Evolutionary conservation across 805 yeast genomes (phyloP).

Genomic region (Candida michaelii): DNA sequence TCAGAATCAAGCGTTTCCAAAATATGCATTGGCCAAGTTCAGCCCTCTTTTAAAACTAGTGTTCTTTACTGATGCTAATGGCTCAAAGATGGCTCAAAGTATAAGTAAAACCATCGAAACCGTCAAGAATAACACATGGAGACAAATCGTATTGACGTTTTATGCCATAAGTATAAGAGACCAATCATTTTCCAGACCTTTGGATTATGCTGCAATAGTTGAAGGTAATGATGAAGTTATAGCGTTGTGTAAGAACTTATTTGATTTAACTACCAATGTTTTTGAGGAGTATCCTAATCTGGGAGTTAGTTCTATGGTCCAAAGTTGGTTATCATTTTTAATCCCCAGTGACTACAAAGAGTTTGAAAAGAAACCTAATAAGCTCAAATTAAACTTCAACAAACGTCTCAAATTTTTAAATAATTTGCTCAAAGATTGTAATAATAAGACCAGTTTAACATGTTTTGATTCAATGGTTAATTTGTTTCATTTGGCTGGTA

Average conservation of each 20-base stretch:
- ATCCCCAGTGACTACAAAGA: constrained; percentile 38
- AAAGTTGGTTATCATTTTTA: constrained; percentile 33
- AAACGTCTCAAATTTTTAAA: constrained; percentile 34
- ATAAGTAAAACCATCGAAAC: constrained; percentile 24
- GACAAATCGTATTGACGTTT: constrained; percentile 33
- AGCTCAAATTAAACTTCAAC: constrained; percentile 33
- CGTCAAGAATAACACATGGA: constrained; percentile 36
- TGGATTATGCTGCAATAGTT: constrained; percentile 30
- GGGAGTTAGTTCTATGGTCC: constrained; percentile 17
- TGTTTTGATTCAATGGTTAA: constrained; percentile 36
- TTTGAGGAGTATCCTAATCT: constrained; percentile 27
- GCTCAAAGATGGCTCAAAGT: constrained; percentile 21
- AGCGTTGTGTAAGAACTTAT: constrained; percentile 25
- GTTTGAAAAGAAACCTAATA: constrained; percentile 29
- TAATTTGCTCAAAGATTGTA: constrained; percentile 29
- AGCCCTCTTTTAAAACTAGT: constrained; percentile 34
- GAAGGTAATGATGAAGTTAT: constrained; percentile 23
- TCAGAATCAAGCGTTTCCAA: constrained; percentile 26
- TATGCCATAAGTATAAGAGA: constrained; percentile 31
- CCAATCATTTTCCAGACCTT: constrained; percentile 38
- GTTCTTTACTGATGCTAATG: constrained; percentile 28
- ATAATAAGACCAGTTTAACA: constrained; percentile 26
- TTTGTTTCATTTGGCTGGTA: constrained; percentile 36
- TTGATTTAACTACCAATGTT: constrained; percentile 29
- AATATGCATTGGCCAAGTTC: constrained; percentile 25